phyloP scores from a whole-genome alignment of 352 stramenopile genomes.

The Globisporangium lucens region DNA sequence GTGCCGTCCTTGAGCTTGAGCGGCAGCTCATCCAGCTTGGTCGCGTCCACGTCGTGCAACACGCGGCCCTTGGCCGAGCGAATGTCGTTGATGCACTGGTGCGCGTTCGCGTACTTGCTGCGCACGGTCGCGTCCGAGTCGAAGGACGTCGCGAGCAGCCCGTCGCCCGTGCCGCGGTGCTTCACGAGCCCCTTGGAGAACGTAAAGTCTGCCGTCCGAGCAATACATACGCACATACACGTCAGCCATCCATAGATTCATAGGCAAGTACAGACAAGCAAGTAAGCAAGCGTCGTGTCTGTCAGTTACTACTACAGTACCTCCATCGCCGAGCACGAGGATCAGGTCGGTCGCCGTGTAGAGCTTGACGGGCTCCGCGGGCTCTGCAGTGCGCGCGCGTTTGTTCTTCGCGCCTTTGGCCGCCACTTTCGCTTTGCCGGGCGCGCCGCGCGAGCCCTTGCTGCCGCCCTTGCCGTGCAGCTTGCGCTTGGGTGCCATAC shows the following conservation, averaged over 20 bases:
- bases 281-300: no score
- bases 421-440: neutral
- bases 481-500: conserved; percentile 33
- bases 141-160: conserved; percentile 73
- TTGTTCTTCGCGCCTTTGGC: conserved; percentile 18
- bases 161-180: conserved; percentile 53
- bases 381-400: conserved; percentile 18
- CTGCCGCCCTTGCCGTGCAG: conserved; percentile 24
- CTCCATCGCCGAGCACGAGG: conserved; percentile 76
- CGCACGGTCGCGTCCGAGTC: conserved; percentile 63
- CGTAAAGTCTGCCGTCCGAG: conserved; percentile 57
- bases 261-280: neutral
- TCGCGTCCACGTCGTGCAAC: conserved; percentile 81
- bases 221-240: neutral
- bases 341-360: conserved; percentile 58
- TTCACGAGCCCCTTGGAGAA: conserved; percentile 69
- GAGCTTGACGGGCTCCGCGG: conserved; percentile 23
- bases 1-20: conserved; percentile 20
- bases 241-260: neutral
- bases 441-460: conserved; percentile 16
- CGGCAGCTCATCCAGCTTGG: conserved; percentile 61
- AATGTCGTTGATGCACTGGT: conserved; percentile 64
- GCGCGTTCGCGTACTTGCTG: conserved; percentile 77
- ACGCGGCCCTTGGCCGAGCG: conserved; percentile 37
- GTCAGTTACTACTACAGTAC: conserved; percentile 14